phyloP scores from a whole-genome alignment of 352 stramenopile genomes.

The Phytophthora cryptogea region DNA sequence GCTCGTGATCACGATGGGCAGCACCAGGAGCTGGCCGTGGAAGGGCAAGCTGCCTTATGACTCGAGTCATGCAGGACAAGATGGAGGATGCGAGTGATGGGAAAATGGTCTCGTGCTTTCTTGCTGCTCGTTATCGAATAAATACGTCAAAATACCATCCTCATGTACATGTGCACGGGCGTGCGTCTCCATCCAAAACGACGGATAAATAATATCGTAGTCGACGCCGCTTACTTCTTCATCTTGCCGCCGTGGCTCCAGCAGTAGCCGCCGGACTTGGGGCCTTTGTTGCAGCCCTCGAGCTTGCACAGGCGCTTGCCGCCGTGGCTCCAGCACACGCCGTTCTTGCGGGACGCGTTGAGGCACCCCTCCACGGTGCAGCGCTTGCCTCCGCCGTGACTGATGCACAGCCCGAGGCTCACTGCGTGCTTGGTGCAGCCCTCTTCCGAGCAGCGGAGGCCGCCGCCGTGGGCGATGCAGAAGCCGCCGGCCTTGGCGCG shows the following conservation, averaged over 20 bases:
- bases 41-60: too few species aligned
- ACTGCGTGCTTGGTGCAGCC: slow-evolving; percentile 83
- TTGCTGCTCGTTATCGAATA: slow-evolving; percentile 31
- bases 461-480: slow-evolving; percentile 83
- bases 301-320: slow-evolving; percentile 83
- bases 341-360: slow-evolving; percentile 82
- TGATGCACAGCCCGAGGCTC: slow-evolving; percentile 85
- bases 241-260: slow-evolving; percentile 85
- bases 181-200: slow-evolving; percentile 30
- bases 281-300: slow-evolving; percentile 79
- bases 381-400: slow-evolving; percentile 80
- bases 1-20: slow-evolving; percentile 25
- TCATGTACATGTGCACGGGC: slow-evolving; percentile 23
- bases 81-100: background rate
- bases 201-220: slow-evolving; percentile 49
- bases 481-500: slow-evolving; percentile 80
- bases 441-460: slow-evolving; percentile 71
- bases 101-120: slow-evolving; percentile 3
- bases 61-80: too few species aligned
- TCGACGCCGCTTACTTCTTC: slow-evolving; percentile 63
- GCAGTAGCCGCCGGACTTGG: slow-evolving; percentile 84
- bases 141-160: slow-evolving; percentile 38
- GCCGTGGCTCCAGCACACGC: slow-evolving; percentile 82
- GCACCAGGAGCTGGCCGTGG: slow-evolving; percentile 8
- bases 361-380: slow-evolving; percentile 76